phyloP scores from a whole-genome alignment of 208 protist species.

The Leishmania braziliensis region DNA sequence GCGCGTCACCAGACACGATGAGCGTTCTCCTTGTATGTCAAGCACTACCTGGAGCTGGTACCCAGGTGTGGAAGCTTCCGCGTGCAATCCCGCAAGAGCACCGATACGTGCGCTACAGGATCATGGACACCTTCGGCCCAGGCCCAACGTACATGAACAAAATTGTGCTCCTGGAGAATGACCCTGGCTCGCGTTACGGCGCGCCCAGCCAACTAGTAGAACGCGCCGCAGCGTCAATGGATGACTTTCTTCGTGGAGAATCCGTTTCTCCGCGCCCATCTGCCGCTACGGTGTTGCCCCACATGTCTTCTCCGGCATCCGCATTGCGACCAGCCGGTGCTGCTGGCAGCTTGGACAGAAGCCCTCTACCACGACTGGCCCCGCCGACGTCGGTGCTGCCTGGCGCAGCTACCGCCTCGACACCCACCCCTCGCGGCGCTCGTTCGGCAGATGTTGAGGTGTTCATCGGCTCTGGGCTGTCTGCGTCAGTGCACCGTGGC shows the following conservation, averaged over 20 bases:
- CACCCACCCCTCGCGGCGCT: neutral
- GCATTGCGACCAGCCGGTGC: neutral
- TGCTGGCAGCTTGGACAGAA: neutral
- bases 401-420: neutral
- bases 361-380: slow-evolving; percentile 4
- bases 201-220: neutral
- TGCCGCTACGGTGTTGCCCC: slow-evolving; percentile 1
- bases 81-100: slow-evolving; percentile 63
- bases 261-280: neutral
- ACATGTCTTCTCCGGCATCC: slow-evolving; percentile 3
- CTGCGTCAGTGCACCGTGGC: slow-evolving; percentile 3
- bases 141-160: slow-evolving; percentile 90
- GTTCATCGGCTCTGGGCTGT: neutral
- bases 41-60: slow-evolving; percentile 75
- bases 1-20: slow-evolving; percentile 43
- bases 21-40: slow-evolving; percentile 66
- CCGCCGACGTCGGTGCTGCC: neutral
- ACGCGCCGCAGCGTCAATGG: neutral
- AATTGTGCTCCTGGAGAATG: slow-evolving; percentile 69
- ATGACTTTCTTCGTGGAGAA: slow-evolving; percentile 1
- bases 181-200: slow-evolving; percentile 63
- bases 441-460: neutral
- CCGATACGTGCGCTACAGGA: slow-evolving; percentile 63
- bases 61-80: slow-evolving; percentile 85
- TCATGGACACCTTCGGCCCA: slow-evolving; percentile 71